Evolutionary conservation across 108 stramenopile genomes (phyloP).

Genomic region (Hondaea fermentalgiana): DNA sequence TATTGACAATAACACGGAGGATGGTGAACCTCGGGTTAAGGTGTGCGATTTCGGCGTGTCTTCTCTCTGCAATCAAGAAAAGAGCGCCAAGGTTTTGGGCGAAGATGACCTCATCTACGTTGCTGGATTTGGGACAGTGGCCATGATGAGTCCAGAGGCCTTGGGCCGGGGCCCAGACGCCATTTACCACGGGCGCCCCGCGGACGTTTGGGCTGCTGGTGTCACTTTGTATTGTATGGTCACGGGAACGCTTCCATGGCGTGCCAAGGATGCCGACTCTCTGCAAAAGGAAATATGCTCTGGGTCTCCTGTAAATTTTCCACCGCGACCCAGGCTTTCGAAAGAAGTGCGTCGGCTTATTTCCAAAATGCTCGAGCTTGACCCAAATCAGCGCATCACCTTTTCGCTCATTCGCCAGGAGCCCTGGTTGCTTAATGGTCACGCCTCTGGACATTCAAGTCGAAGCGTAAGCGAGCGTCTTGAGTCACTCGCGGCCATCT

Average conservation of each 20-base stretch:
- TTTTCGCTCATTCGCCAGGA: constrained; percentile 1
- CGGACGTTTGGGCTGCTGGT: constrained; percentile 13
- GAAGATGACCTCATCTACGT: not conserved
- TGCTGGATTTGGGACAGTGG: not conserved
- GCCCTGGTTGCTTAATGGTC: not conserved
- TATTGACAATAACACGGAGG: constrained; percentile 45
- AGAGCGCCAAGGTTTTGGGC: constrained; percentile 31
- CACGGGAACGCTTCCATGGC: not conserved
- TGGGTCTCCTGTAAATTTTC: not conserved
- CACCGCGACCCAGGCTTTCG: not conserved
- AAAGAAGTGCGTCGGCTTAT: not conserved
- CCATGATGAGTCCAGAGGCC: not conserved
- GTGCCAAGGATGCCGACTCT: not conserved
- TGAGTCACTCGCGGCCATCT: no score
- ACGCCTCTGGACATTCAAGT: not conserved
- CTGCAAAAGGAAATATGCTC: not conserved
- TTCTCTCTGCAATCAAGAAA: constrained; percentile 50
- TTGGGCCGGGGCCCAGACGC: not conserved
- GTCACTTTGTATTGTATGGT: not conserved
- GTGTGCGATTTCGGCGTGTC: constrained; percentile 55
- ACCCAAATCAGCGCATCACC: not conserved
- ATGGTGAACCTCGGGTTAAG: constrained; percentile 38
- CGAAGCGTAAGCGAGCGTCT: not conserved
- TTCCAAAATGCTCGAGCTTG: not conserved
- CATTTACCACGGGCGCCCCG: not conserved